Evolutionary conservation across 768 basidiomycete species (phyloP), one percentile per base, ranked within the genome.

Genomic region (Podaxis sp.): DNA sequence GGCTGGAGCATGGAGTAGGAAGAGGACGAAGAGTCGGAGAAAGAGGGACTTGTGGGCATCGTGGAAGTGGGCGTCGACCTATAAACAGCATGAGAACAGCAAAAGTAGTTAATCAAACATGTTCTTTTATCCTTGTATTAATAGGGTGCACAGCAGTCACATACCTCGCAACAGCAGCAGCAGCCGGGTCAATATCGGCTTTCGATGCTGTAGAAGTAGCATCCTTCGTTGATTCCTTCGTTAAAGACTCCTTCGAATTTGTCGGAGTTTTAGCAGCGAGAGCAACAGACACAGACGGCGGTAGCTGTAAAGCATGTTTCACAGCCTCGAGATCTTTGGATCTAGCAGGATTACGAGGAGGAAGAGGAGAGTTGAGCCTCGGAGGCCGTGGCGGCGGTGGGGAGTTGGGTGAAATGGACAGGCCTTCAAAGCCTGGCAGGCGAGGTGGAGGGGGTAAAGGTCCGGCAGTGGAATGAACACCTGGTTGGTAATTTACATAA

Each of bases 291-390:
- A 87, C 84, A 16, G 82, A 83, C 14, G 79, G 72, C 0, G 87
- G 84, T 13, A 88, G 68, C 65, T 87, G 84, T 36, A 88, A 70
- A 27, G 82, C 79, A 60, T 86, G 83, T 61, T 82, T 85, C 57
- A 87, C 77, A 35, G 79, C 77, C 54, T 87, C 84, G 7, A 84
- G 71, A 25, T 88, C 85, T 36, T 61, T 48, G 23, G 50, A 76
- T 64, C 71, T 74, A 16, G 54, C 76, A 7, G 59, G 40, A 38
- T 52, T 63, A 66, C 62, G 62, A 18, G 10, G 65, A 58, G 48
- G 68, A 62, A 52, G 70, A 50, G 35, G 72, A 67, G 50, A 73
- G 73, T 46, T 70, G 60, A 47, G 61, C 50, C 51, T 67, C 44
- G 53, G 70, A 62, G 51, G 61, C 40, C 55, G 57, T 37, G 57